Percentiles rank a stretch among this genome's conserved stretches.
phyloP scores from a whole-genome alignment of 768 basidiomycete genomes.

The Tephrocybe sp. region DNA sequence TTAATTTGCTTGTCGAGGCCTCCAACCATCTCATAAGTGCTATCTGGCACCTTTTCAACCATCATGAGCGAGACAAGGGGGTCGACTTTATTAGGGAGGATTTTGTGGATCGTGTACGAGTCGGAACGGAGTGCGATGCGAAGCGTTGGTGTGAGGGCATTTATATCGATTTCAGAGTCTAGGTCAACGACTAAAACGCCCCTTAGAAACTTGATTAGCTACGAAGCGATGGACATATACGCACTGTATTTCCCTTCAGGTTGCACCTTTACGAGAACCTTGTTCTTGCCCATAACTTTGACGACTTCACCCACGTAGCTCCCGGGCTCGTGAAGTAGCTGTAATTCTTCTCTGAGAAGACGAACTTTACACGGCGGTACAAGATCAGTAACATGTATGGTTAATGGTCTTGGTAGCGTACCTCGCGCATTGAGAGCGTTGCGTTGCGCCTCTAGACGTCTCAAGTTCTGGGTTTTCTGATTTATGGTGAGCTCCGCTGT shows the following conservation, averaged over 20 bases:
- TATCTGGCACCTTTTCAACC: constrained; percentile 99
- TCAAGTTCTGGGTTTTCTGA: constrained; percentile 93
- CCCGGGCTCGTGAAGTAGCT: constrained; percentile 67
- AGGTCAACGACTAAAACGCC: constrained; percentile 86
- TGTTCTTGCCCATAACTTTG: constrained; percentile 99
- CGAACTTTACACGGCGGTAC: constrained; percentile 54
- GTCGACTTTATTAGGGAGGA: constrained; percentile 96
- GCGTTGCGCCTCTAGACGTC: constrained; percentile 93
- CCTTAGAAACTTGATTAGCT: background rate
- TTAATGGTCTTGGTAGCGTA: constrained; percentile 26
- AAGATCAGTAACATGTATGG: background rate
- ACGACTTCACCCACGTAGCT: constrained; percentile 98
- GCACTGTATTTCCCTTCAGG: constrained; percentile 99
- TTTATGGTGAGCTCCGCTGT: constrained; percentile 91
- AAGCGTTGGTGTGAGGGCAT: constrained; percentile 76
- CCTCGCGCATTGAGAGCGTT: constrained; percentile 97
- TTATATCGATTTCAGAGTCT: constrained; percentile 82
- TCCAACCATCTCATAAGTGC: constrained; percentile 99
- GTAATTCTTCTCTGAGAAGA: constrained; percentile 87
- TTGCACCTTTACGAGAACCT: constrained; percentile 96
- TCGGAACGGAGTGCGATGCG: constrained; percentile 97
- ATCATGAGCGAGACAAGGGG: constrained; percentile 99
- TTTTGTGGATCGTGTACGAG: constrained; percentile 94
- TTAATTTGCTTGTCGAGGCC: constrained; percentile 95
- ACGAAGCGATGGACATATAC: constrained; percentile 27